Percentiles rank a stretch among this genome's conserved stretches.
Conservation (phyloP, 2,329 filamentous ascomycete species). For the Aspergillus fischeri region DNA sequence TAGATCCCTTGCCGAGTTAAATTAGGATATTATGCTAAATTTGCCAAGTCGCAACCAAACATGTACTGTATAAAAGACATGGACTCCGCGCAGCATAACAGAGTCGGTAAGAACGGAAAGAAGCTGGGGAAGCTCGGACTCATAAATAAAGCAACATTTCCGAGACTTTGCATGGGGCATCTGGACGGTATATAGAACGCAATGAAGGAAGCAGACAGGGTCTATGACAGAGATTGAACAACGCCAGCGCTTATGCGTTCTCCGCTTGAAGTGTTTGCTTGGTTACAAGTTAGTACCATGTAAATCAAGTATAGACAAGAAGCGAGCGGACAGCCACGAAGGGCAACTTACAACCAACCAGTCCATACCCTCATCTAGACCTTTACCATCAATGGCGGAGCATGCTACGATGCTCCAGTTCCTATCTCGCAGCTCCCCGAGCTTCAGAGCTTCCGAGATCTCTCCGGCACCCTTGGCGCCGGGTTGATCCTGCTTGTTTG, state of each 20-base stretch:
- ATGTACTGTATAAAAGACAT: conserved; percentile 35
- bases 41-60: conserved; percentile 20
- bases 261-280: conserved; percentile 44
- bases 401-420: conserved; percentile 99
- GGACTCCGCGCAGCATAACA: conserved; percentile 19
- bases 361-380: conserved; percentile 97
- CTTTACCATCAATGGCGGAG: conserved; percentile 90
- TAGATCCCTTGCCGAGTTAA: conserved; percentile 12
- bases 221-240: conserved; percentile 28
- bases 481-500: conserved; percentile 98
- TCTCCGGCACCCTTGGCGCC: conserved; percentile 95
- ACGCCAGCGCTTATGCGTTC: conserved; percentile 36
- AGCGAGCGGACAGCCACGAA: background rate
- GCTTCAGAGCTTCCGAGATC: conserved; percentile 85
- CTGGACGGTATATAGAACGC: conserved; percentile 23
- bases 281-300: conserved; percentile 9
- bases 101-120: conserved; percentile 21
- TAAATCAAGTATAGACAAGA: background rate
- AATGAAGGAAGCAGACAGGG: conserved; percentile 15
- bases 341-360: conserved; percentile 76
- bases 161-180: conserved; percentile 10
- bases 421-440: conserved; percentile 87
- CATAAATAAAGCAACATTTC: conserved; percentile 4
- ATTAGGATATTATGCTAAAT: conserved; percentile 34
- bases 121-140: conserved; percentile 19